These are phyloP conservation scores for Ophiocordyceps unilateralis DNA, from an alignment of 2,329 filamentous ascomycete genomes.

Conservation along the genomic window DNA sequence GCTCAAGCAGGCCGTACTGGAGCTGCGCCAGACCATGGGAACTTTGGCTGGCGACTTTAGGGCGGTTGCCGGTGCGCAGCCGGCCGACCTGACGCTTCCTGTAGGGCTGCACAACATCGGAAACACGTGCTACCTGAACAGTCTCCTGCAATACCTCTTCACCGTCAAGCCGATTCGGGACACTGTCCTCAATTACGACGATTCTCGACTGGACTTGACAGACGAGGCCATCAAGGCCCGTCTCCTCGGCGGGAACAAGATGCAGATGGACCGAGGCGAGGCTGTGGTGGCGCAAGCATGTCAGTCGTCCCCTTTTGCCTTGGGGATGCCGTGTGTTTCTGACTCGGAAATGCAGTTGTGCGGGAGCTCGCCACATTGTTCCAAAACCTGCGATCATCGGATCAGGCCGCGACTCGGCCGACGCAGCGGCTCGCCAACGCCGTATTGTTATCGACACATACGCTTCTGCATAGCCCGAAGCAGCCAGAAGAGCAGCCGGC, in stretches of 20 bases:
- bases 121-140: slow-evolving; percentile 97
- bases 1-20: slow-evolving; percentile 10
- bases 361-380: slow-evolving; percentile 57
- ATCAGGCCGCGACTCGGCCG: slow-evolving; percentile 46
- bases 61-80: slow-evolving; percentile 1
- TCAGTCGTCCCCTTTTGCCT: slow-evolving; percentile 25
- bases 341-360: slow-evolving; percentile 39
- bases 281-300: slow-evolving; percentile 55
- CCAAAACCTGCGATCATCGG: slow-evolving; percentile 46
- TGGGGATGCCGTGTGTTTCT: neutral
- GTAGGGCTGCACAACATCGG: slow-evolving; percentile 86
- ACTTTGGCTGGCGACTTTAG: slow-evolving; percentile 2
- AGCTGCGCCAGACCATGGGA: slow-evolving; percentile 5
- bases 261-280: slow-evolving; percentile 33
- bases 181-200: slow-evolving; percentile 60
- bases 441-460: slow-evolving; percentile 44
- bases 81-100: slow-evolving; percentile 39
- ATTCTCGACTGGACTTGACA: slow-evolving; percentile 49
- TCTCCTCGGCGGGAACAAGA: slow-evolving; percentile 52
- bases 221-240: slow-evolving; percentile 47
- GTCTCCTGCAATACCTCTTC: slow-evolving; percentile 87
- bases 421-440: slow-evolving; percentile 64
- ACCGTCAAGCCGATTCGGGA: slow-evolving; percentile 69
- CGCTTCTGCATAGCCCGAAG: slow-evolving; percentile 16
- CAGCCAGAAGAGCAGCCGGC: slow-evolving; percentile 8